A percentile compares a stretch with the other conserved stretches of the same genome.
Conservation (phyloP, 305 asterid genomes). For the Solanum hybrid region DNA sequence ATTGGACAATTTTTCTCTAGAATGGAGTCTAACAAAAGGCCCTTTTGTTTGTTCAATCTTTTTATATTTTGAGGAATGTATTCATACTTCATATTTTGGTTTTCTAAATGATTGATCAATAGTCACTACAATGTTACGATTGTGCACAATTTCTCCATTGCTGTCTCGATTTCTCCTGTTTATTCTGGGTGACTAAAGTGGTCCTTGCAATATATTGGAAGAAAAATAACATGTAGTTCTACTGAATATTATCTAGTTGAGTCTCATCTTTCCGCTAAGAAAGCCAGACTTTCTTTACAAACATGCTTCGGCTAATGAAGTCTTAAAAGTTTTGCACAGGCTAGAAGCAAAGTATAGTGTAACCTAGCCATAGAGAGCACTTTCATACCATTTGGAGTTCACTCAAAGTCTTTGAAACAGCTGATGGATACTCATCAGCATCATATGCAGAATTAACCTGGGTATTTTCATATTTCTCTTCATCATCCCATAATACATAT, state of each 20-base stretch:
- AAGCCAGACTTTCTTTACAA: background rate
- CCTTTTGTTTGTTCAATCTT: background rate
- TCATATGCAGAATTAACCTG: slow-evolving; percentile 33
- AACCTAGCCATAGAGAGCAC: background rate
- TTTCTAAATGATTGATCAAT: background rate
- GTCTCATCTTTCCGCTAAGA: background rate
- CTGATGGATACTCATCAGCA: slow-evolving; percentile 39
- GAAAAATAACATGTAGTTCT: background rate
- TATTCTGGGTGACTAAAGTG: background rate
- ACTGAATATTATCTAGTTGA: background rate
- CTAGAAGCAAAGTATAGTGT: background rate
- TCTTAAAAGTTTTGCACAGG: background rate
- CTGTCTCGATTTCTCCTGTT: background rate
- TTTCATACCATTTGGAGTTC: slow-evolving; percentile 25
- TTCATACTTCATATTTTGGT: background rate
- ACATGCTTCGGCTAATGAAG: background rate
- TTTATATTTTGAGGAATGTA: background rate
- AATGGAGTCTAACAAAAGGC: background rate
- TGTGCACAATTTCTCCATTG: background rate
- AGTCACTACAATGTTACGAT: background rate
- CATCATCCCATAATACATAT: slow-evolving; percentile 21
- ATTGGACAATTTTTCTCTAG: background rate
- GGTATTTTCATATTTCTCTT: slow-evolving; percentile 19
- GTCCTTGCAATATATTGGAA: background rate
- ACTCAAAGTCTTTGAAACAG: slow-evolving; percentile 18